Percentiles rank a stretch among this genome's conserved stretches.
These are phyloP conservation scores for Puccinellia tenuiflora DNA, from an alignment of 176 grass and related monocot genomes.

Conservation along the genomic window DNA sequence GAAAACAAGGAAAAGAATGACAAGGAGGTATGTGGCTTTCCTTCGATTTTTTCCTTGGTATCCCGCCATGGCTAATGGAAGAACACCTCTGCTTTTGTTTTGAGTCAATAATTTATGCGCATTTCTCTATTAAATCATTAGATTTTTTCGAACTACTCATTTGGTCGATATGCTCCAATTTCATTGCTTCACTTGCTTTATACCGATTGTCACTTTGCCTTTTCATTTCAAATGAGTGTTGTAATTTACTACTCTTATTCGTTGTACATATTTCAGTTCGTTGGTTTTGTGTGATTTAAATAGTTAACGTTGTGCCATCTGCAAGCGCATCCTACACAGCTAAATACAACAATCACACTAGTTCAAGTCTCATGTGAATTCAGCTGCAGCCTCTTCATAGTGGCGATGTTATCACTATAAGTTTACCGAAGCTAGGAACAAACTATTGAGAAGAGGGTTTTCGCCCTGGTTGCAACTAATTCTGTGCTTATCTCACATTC, in stretches of 20 bases:
- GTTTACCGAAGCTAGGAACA: neutral
- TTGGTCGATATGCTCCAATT: neutral
- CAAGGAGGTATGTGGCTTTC: constrained; percentile 51
- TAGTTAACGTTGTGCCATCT: neutral
- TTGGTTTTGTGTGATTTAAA: neutral
- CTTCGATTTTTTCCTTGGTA: neutral
- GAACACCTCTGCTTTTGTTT: constrained; percentile 7
- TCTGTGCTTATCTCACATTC: neutral
- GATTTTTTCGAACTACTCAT: neutral
- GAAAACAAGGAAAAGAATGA: constrained; percentile 87
- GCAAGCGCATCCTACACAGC: neutral
- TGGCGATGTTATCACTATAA: neutral
- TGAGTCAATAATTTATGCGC: neutral
- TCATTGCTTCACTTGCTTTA: neutral
- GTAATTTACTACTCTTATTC: neutral
- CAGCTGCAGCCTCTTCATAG: neutral
- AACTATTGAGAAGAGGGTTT: neutral
- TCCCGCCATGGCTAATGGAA: neutral
- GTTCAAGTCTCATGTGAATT: neutral
- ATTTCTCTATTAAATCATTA: neutral
- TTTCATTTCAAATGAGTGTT: neutral
- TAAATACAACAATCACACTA: neutral
- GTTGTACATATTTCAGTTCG: neutral
- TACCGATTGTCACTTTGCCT: neutral
- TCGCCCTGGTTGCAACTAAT: neutral